Percentiles rank a stretch among this genome's conserved stretches.
Conservation (phyloP, 441 rosid species). For the Corymbia calophylla region DNA sequence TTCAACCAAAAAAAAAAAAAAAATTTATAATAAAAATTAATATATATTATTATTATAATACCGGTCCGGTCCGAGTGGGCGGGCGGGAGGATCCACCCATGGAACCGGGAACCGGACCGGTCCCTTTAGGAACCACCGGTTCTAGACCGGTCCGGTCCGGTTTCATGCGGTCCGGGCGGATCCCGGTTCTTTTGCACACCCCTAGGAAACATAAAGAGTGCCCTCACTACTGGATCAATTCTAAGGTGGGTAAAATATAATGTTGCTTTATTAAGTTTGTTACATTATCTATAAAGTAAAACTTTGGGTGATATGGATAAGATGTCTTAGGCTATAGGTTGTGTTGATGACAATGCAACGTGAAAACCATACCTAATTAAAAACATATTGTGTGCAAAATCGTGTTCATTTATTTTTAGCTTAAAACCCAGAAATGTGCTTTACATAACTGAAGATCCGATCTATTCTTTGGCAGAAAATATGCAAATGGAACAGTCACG, state of each 20-base stretch:
- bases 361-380: background rate
- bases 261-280: background rate
- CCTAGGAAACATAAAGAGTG: background rate
- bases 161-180: too few relatives aligned
- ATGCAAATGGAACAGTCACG: background rate
- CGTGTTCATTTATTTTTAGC: background rate
- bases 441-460: background rate
- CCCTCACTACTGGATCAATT: background rate
- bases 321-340: background rate
- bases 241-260: background rate
- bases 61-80: too few relatives aligned
- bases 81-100: too few relatives aligned
- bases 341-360: background rate
- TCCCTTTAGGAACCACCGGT: too few relatives aligned
- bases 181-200: too few relatives aligned
- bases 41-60: too few relatives aligned
- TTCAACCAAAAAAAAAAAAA: too few relatives aligned
- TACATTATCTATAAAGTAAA: background rate
- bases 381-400: background rate
- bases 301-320: background rate
- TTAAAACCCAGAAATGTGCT: background rate
- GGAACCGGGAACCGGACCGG: too few relatives aligned
- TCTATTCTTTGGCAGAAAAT: background rate
- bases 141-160: too few relatives aligned
- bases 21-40: too few relatives aligned